Percentiles rank a stretch among this genome's conserved stretches.
phyloP scores from a whole-genome alignment of 2,329 filamentous ascomycete species.

The Ceratocystiopsis sp. region DNA sequence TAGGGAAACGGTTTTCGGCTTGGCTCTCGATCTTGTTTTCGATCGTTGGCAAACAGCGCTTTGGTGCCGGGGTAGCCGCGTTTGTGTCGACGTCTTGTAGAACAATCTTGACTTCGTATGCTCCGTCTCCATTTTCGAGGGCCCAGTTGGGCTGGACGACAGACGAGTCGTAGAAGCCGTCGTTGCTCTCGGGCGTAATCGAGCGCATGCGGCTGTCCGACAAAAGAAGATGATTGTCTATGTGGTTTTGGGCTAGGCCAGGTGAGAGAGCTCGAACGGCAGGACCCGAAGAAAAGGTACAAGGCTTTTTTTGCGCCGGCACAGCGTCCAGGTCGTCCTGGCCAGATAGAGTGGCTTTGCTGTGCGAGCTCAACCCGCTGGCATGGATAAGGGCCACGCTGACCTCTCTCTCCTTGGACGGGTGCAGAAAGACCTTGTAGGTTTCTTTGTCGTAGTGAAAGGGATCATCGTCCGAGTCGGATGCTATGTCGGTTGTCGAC shows the following conservation, averaged over 20 bases:
- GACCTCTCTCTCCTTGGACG: slow-evolving; percentile 25
- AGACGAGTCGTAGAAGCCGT: slow-evolving; percentile 7
- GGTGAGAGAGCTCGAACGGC: too few relatives aligned
- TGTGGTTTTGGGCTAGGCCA: too few relatives aligned
- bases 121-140: slow-evolving; percentile 2
- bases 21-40: neutral
- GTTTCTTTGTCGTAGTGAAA: slow-evolving; percentile 27
- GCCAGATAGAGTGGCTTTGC: slow-evolving; percentile 11
- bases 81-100: slow-evolving; percentile 4
- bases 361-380: slow-evolving; percentile 12
- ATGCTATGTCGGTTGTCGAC: slow-evolving; percentile 13
- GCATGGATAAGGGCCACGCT: slow-evolving; percentile 21
- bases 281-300: neutral
- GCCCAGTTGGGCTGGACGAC: slow-evolving; percentile 7
- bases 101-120: slow-evolving; percentile 11
- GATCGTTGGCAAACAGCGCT: too few relatives aligned
- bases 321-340: slow-evolving; percentile 5
- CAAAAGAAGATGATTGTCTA: too few relatives aligned
- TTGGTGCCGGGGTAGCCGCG: neutral
- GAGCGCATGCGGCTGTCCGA: neutral
- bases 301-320: too few relatives aligned
- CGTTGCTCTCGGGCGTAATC: slow-evolving; percentile 3
- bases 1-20: neutral
- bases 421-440: slow-evolving; percentile 21
- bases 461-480: slow-evolving; percentile 23